A percentile compares a stretch with the other conserved stretches of the same genome.
Evolutionary conservation across 1,284 basidiomycete genomes (phyloP).

Genomic region (Caloboletus firmus): DNA sequence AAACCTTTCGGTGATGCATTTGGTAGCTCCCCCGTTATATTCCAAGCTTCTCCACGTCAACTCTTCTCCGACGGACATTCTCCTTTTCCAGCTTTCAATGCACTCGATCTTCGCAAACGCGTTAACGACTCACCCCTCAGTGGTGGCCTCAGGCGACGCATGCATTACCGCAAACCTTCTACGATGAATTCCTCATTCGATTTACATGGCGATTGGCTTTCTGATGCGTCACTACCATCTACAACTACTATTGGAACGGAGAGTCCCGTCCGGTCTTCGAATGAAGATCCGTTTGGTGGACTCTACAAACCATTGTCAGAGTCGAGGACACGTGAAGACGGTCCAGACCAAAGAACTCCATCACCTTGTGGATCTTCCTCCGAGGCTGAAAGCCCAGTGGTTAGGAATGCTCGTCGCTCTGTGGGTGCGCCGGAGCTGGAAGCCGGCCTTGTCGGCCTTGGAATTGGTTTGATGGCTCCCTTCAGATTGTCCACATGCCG

Average conservation of each 20-base stretch:
- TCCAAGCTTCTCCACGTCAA: conserved; percentile 40
- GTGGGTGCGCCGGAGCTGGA: conserved; percentile 31
- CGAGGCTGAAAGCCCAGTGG: conserved; percentile 58
- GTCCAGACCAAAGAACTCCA: conserved; percentile 16
- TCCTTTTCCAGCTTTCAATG: conserved; percentile 30
- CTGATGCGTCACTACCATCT: conserved; percentile 40
- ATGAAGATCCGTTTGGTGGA: conserved; percentile 38
- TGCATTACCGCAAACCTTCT: conserved; percentile 35
- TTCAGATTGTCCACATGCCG: conserved; percentile 42
- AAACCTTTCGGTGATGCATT: conserved; percentile 34
- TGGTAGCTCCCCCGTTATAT: conserved; percentile 37
- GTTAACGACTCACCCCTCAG: conserved; percentile 36
- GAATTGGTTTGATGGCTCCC: conserved; percentile 55
- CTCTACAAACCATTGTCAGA: conserved; percentile 30
- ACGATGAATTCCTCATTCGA: conserved; percentile 44
- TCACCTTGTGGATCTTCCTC: conserved; percentile 40
- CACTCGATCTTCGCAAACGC: conserved; percentile 34
- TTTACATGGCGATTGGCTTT: conserved; percentile 44
- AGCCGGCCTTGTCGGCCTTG: conserved; percentile 41
- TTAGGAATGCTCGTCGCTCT: conserved; percentile 44
- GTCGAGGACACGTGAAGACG: conserved; percentile 12
- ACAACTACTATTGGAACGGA: conserved; percentile 17
- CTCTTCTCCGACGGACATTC: conserved; percentile 38
- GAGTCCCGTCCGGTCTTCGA: conserved; percentile 25
- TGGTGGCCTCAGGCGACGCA: conserved; percentile 30